Base-by-base conservation (phyloP, 176 grass and related monocot species). In the Rhynchospora pubera region DNA sequence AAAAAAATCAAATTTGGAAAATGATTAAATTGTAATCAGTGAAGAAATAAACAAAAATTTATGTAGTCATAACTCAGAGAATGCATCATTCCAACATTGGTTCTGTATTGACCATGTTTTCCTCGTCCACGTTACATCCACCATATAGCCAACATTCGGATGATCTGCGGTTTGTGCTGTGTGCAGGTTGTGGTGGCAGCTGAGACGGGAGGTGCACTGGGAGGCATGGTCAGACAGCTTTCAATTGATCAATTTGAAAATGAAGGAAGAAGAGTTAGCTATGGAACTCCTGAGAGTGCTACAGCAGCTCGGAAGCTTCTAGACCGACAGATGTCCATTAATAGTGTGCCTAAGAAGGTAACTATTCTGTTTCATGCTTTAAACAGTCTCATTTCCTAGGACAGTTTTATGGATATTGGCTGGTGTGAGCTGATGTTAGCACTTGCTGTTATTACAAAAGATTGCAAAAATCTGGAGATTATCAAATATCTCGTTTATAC, bases 201-300 rank as follows among this genome's bases (percentile, higher is more conserved):
- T 7, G 95, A 98, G 88, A 93, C 92, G 76, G 95, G 95, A 82
- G 95, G 95, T 84, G 92, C 85, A 78, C 87, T 98, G 78, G 95
- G 95, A 89, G 95, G 95, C 65, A 98, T 98, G 95, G 95, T 98
- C 32, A 93, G 95, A 55, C 95, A 98, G 79, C 89, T 98, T 51
- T 98, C 95, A 58, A 98, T 98, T 47, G 95, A 98, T 87, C 95
- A 98, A 68, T 98, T 98, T 84, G 95, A 98, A 91, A 98, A 98
- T 80, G 95, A 98, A 91, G 95, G 95, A 67, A 89, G 95, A 87
- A 88, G 95, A 58, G 95, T 98, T 62, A 94, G 92, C 84, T 98
- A 98, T 88, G 95, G 95, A 55, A 98, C 95, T 84, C 92, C 95
- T 32, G 95, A 98, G 75, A 94, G 85, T 85, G 95, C 95, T 80